Conservation (phyloP, 352 stramenopile species). For the Pythium guiyangense region DNA sequence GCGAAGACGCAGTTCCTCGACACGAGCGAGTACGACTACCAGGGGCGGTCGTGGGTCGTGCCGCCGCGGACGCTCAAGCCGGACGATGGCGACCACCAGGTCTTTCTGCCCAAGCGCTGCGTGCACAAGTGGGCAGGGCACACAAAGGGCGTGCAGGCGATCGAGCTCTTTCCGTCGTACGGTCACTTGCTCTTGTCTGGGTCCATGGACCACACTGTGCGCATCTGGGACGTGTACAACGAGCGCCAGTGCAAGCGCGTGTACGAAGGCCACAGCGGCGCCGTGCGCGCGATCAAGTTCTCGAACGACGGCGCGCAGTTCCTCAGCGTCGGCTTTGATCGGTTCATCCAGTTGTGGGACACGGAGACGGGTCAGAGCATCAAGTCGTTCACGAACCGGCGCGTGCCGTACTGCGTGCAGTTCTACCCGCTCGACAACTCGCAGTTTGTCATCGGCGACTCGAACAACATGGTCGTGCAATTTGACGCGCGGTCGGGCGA, state of each 20-base stretch:
- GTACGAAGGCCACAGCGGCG: conserved; percentile 92
- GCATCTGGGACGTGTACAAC: conserved; percentile 97
- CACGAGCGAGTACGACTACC: conserved; percentile 93
- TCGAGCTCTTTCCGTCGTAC: conserved; percentile 96
- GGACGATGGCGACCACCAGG: conserved; percentile 84
- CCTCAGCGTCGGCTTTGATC: conserved; percentile 95
- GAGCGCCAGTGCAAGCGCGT: conserved; percentile 80
- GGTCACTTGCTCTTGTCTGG: conserved; percentile 97
- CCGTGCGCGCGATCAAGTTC: conserved; percentile 95
- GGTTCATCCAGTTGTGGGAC: conserved; percentile 97
- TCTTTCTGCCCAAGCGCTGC: conserved; percentile 97
- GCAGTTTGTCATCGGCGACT: conserved; percentile 95
- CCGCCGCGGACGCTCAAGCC: conserved; percentile 81
- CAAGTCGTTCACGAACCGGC: conserved; percentile 77
- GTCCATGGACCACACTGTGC: conserved; percentile 91
- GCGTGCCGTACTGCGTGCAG: conserved; percentile 89
- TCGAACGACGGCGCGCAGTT: conserved; percentile 94
- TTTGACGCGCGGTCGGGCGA: conserved; percentile 86
- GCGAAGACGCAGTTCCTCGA: conserved; percentile 88
- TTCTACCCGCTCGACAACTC: conserved; percentile 97
- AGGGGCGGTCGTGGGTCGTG: conserved; percentile 94
- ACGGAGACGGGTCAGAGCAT: conserved; percentile 94
- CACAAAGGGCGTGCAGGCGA: conserved; percentile 96
- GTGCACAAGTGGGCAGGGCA: conserved; percentile 96
- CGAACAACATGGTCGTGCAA: conserved; percentile 96